Percentiles rank a stretch among this genome's conserved stretches.
phyloP scores from a whole-genome alignment of 805 yeast species.

The Sugiyamaella lignohabitans region DNA sequence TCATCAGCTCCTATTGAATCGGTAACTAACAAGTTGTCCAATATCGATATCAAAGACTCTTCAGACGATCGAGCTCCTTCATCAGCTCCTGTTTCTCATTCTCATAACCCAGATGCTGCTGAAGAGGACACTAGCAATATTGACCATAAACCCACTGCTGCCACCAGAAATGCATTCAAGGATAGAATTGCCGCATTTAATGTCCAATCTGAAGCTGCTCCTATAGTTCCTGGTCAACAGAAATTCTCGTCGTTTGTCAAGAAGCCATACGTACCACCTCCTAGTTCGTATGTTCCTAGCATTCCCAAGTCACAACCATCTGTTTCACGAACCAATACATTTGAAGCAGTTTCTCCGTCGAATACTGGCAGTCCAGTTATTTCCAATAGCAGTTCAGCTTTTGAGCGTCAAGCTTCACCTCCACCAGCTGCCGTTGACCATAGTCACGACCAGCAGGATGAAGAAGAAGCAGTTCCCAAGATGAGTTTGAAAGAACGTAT shows the following conservation, averaged over 20 bases:
- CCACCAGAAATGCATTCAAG: slow-evolving; percentile 31
- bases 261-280: slow-evolving; percentile 52
- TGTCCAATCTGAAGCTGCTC: slow-evolving; percentile 35
- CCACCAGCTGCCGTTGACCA: too few species aligned
- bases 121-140: too few species aligned
- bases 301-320: slow-evolving; percentile 14
- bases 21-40: neutral
- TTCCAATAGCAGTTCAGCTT: slow-evolving; percentile 14
- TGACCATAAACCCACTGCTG: neutral
- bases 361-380: neutral
- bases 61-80: neutral
- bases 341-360: slow-evolving; percentile 5
- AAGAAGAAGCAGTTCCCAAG: slow-evolving; percentile 58
- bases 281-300: slow-evolving; percentile 53
- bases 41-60: neutral
- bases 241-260: slow-evolving; percentile 45
- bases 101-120: neutral
- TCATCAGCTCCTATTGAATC: neutral
- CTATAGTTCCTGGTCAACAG: slow-evolving; percentile 33
- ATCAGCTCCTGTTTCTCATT: neutral
- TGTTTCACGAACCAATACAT: slow-evolving; percentile 2
- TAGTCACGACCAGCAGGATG: slow-evolving; percentile 18
- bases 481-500: slow-evolving; percentile 83
- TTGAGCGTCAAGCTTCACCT: slow-evolving; percentile 13
- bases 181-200: slow-evolving; percentile 48